Evolutionary conservation across 1,139 yeast species (phyloP).

Genomic region (Zhuliangozyma blackwelliae): DNA sequence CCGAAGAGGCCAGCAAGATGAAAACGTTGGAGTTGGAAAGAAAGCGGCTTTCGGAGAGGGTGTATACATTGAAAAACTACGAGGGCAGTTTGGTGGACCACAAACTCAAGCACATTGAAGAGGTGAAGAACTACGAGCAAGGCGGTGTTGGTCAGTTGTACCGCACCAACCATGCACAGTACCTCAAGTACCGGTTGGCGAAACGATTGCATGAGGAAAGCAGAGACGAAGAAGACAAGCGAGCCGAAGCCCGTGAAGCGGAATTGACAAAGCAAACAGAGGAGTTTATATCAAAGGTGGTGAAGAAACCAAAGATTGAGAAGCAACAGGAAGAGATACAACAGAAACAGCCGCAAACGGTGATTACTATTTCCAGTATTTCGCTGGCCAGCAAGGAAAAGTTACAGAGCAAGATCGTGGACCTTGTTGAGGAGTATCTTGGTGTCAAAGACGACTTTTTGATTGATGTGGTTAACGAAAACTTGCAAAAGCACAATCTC

Average conservation of each 20-base stretch:
- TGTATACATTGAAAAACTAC: constrained; percentile 20
- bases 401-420: constrained; percentile 31
- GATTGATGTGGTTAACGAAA: constrained; percentile 37
- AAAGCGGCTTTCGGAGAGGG: constrained; percentile 13
- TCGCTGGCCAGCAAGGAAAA: constrained; percentile 13
- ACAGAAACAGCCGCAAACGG: too few species aligned
- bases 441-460: constrained; percentile 52
- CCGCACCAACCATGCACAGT: constrained; percentile 26
- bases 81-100: constrained; percentile 34
- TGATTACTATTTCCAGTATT: constrained; percentile 10
- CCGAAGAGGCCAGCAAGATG: constrained; percentile 13
- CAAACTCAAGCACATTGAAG: constrained; percentile 33
- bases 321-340: too few species aligned
- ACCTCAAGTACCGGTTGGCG: constrained; percentile 29
- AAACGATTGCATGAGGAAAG: constrained; percentile 32
- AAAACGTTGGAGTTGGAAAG: constrained; percentile 12
- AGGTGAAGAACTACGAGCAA: constrained; percentile 17
- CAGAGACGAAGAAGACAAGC: constrained; percentile 24
- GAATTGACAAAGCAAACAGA: constrained; percentile 1
- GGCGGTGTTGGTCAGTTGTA: not conserved
- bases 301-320: constrained; percentile 3
- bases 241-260: not conserved
- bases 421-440: constrained; percentile 46
- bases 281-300: not conserved
- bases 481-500: constrained; percentile 28